Evolutionary conservation across 2,329 filamentous ascomycete species (phyloP), one percentile per base, ranked within the genome.

Genomic region (Neophaeococcomyces mojaviensis): DNA sequence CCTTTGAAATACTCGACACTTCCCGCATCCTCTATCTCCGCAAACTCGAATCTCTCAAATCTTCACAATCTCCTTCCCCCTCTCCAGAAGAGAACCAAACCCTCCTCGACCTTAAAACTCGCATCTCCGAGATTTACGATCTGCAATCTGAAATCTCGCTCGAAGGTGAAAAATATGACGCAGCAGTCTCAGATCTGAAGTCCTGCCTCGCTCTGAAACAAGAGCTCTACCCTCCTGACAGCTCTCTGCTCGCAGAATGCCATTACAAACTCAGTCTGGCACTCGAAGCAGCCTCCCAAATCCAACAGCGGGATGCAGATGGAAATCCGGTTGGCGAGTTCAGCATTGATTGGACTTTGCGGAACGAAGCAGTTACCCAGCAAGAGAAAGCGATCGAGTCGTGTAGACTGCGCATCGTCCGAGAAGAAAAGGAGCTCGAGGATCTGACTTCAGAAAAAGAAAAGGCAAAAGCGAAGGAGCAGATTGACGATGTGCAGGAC

Each of bases 181-280:
- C 87, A 55, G 90, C 92, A n/a, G 86, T 95, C 44, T 76, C 80
- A 38, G 92, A 98, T 65, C 81, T 87, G 43, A 81, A 81, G 56
- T 79, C 83, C 12, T 82, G 88, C 1, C 77, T 97, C 39, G 77
- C 78, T 33, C 78, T 94, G 59, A 94, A 94, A 67, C 69, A 86
- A 56, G 76, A 84, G 41, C 75, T 97, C 2, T 88, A 87, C 61
- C 77, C 86, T 0, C 75, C 83, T 40, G 87, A 94, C 51, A 88
- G 86, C 12, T 85, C 88, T 57, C 77, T 94, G 42, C 77, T 97
- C 47, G 90, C 92, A 34, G 92, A 98, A 70, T 90, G 87, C 13
- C 88, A 98, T 69, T 98, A 86, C 72, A 97, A 96, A 68, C 81
- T 98, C 20, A 95, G 90, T 0, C 78, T 98, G 13, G 92, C 92